These are phyloP conservation scores for Thermoascus crustaceus DNA, from an alignment of 2,329 filamentous ascomycete genomes.

Conservation along the genomic window DNA sequence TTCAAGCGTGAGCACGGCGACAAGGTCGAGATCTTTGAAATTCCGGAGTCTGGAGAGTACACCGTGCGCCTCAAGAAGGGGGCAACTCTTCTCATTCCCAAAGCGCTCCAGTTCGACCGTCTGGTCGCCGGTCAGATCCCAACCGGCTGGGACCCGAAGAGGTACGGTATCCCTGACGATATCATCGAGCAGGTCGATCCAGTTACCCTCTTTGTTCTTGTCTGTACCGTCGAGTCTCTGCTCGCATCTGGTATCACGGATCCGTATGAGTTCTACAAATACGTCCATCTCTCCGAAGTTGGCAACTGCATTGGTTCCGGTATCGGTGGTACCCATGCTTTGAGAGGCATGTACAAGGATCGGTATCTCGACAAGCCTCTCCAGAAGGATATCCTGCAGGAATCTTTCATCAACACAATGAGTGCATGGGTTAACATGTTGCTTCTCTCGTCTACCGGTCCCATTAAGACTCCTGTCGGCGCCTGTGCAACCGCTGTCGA, in stretches of 20 bases:
- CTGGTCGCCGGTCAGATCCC: conserved; percentile 95
- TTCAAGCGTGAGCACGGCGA: conserved; percentile 96
- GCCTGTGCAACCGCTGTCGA: conserved; percentile 96
- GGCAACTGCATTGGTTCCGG: conserved; percentile 98
- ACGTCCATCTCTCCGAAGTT: conserved; percentile 94
- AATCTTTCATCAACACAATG: conserved; percentile 99
- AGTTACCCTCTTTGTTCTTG: conserved; percentile 88
- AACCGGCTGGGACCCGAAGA: conserved; percentile 93
- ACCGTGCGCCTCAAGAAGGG: conserved; percentile 93
- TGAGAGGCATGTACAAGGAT: conserved; percentile 97
- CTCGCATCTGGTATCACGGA: conserved; percentile 93
- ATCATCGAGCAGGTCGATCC: conserved; percentile 97
- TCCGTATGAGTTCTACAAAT: conserved; percentile 99
- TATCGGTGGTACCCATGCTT: conserved; percentile 87
- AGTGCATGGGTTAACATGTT: conserved; percentile 99
- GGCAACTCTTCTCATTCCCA: conserved; percentile 88
- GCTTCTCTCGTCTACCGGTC: conserved; percentile 88
- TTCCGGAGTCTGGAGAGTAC: conserved; percentile 86
- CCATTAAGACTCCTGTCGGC: conserved; percentile 97
- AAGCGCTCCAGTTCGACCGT: conserved; percentile 93
- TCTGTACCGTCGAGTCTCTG: conserved; percentile 85
- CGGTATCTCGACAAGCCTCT: conserved; percentile 93
- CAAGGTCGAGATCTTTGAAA: conserved; percentile 95
- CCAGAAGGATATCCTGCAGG: conserved; percentile 97
- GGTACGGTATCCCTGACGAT: conserved; percentile 92